These are phyloP conservation scores for Arabidopsis arenosa DNA, from an alignment of 345 rosid species.

Conservation along the genomic window DNA sequence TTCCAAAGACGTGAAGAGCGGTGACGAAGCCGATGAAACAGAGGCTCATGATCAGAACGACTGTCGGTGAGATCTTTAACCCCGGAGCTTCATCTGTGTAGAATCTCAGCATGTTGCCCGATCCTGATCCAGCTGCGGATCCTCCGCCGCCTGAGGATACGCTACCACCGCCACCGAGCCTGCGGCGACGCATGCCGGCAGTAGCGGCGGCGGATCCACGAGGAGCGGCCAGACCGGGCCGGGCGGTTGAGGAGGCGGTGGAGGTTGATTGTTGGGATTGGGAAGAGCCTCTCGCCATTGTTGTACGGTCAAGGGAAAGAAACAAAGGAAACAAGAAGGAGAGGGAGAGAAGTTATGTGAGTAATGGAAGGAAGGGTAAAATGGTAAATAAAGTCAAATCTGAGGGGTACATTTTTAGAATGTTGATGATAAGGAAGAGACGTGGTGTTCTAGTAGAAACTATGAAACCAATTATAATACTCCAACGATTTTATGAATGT, in stretches of 20 bases:
- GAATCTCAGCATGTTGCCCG: constrained; percentile 88
- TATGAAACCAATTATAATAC: not conserved
- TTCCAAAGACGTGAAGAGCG: constrained; percentile 92
- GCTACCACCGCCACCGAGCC: constrained; percentile 51
- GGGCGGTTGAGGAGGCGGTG: constrained; percentile 57
- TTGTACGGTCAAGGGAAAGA: constrained; percentile 19
- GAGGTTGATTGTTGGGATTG: constrained; percentile 73
- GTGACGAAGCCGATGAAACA: constrained; percentile 97
- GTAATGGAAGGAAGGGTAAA: constrained; percentile 1
- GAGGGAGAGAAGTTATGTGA: not conserved
- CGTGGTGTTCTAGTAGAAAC: constrained; percentile 29
- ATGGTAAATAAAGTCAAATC: constrained; percentile 30
- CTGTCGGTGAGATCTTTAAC: constrained; percentile 88
- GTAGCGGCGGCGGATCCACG: constrained; percentile 94
- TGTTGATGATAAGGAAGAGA: constrained; percentile 30
- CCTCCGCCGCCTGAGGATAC: constrained; percentile 49
- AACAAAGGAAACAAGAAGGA: not conserved
- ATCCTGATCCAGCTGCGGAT: constrained; percentile 46
- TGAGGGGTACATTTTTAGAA: constrained; percentile 15
- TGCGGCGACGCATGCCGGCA: constrained; percentile 94
- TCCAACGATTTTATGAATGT: constrained; percentile 22
- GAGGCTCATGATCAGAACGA: constrained; percentile 90
- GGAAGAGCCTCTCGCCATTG: constrained; percentile 87
- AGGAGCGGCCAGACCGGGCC: constrained; percentile 78
- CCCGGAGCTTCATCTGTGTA: constrained; percentile 98